Evolutionary conservation across 2,329 filamentous ascomycete species (phyloP), one percentile per base, ranked within the genome.

Genomic region (Hymenoscyphus scutula): DNA sequence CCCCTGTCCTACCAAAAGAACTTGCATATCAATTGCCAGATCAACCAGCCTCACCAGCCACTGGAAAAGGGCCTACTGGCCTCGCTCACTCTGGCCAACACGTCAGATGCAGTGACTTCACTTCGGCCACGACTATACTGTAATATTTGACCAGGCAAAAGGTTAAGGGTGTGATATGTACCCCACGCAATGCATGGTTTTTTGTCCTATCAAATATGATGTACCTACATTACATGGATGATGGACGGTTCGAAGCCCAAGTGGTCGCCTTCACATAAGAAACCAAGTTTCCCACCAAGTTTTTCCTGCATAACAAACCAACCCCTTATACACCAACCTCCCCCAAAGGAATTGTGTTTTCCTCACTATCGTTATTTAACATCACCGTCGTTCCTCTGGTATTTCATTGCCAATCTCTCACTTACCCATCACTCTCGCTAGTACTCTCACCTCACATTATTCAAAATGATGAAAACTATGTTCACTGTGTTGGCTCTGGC

Each of bases 281-380:
- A 60, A 57, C 65, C 59, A 51, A 58, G 59, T 65, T 65, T 65
- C 64, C 65, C 63, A 58, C 58, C 59, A 25, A 61, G 38, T 62
- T 60, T 37, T 69, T 65, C 58, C 63, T 64, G 57, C 53, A 65
- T 45, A 63, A 66, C 56, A 65, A 62, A 68, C 66, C 69, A 70
- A 67, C 70, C 69, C 67, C 62, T 62, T 54, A 34, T 32, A 37
- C 53, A 65, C 65, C 67, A 69, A 60, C 67, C 69, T 68, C 66
- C 56, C 48, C 32, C 58, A 29, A 56, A 62, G 65, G 66, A 58
- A 68, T 70, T 74, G 76, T 77, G 77, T 77, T 29, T 79, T 78
- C 70, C 74, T 80, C 77, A 77, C 74, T 80, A 78, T 73, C 76
- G 77, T 79, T 78, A 72, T 68, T 73, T 71, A 73, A 69, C 30